Evolutionary conservation across 495 filamentous ascomycete genomes (phyloP).

Genomic region (Durotheca rogersii): DNA sequence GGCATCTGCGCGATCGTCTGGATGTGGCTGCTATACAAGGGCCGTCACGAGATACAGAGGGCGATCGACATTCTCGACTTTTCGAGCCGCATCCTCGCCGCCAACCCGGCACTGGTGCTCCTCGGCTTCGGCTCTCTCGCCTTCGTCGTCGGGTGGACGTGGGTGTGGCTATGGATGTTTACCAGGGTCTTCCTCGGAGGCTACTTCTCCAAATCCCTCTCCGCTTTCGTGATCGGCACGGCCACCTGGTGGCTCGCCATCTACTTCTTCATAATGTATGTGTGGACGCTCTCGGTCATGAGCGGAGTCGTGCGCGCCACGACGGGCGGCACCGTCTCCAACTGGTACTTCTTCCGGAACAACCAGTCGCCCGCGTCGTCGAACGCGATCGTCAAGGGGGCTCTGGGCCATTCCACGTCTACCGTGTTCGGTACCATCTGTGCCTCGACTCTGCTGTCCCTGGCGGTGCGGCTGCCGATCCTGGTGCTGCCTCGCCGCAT

Average conservation of each 20-base stretch:
- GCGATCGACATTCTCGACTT: constrained; percentile 89
- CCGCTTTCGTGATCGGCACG: constrained; percentile 72
- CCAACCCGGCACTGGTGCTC: constrained; percentile 78
- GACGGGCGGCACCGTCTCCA: constrained; percentile 91
- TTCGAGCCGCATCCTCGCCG: constrained; percentile 78
- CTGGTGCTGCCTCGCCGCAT: constrained; percentile 77
- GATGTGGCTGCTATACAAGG: constrained; percentile 76
- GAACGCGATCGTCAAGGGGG: constrained; percentile 76
- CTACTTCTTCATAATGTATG: constrained; percentile 88
- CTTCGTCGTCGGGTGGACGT: constrained; percentile 81
- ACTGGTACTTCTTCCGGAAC: constrained; percentile 98
- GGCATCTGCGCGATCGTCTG: constrained; percentile 71
- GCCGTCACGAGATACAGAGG: constrained; percentile 74
- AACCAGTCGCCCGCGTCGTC: constrained; percentile 73
- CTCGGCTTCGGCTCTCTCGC: constrained; percentile 78
- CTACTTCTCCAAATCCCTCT: constrained; percentile 60
- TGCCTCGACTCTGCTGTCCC: constrained; percentile 73
- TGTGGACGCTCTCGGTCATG: constrained; percentile 89
- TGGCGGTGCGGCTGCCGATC: constrained; percentile 82
- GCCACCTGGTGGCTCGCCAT: constrained; percentile 88
- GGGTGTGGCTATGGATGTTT: constrained; percentile 97
- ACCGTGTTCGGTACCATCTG: constrained; percentile 93
- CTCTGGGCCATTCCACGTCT: constrained; percentile 72
- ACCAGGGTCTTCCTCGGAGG: constrained; percentile 89
- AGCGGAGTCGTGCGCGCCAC: constrained; percentile 85